Evolutionary conservation across 352 stramenopile species (phyloP), one percentile per base, ranked within the genome.

Genomic region (Phytophthora citrophthora): DNA sequence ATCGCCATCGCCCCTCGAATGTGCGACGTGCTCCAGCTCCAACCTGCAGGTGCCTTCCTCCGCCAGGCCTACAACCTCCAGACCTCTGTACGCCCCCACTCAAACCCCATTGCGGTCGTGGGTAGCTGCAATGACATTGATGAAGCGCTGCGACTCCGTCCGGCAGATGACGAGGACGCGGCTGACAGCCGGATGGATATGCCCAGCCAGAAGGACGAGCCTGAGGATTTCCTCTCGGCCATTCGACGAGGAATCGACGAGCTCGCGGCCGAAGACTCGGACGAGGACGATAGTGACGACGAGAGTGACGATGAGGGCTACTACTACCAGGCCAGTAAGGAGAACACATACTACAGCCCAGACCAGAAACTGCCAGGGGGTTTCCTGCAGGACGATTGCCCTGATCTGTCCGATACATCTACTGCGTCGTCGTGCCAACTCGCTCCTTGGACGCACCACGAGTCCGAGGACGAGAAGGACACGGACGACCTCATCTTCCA

Each of bases 351-450:
- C 47, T 80, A 80, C 64, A 70, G 59, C 13, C 72, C 72, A 2
- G 68, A 54, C 38, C 59, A 69, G 26, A 80, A 80, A 27, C 15
- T 59, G 10, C 32, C 54, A 2, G 39, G 20, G 3, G 34, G 18
- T 13, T 65, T 68, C 27, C 20, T 41, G 10, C 13, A 57, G n/a
- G 58, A 70, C 24, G 63, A 73, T 18, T 52, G 43, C 3, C 43
- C 67, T n/a, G 68, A 80, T 39, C 47, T 80, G 31, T 80, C 68
- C 4, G 60, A 77, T 34, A 77, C 72, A 40, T 80, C 72, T n/a
- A 77, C 72, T n/a, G 63, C 72, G 11, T 80, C 68, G 29, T 75
- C 72, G 10, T 77, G 63, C 18, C 52, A 46, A 11, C 31, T 68
- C 23, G 32, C 50, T 10, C 31, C 63, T 0, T 71, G 63, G 61